Evolutionary conservation across 176 grass and related monocot species (phyloP).

Genomic region (Eragrostis nindensis): DNA sequence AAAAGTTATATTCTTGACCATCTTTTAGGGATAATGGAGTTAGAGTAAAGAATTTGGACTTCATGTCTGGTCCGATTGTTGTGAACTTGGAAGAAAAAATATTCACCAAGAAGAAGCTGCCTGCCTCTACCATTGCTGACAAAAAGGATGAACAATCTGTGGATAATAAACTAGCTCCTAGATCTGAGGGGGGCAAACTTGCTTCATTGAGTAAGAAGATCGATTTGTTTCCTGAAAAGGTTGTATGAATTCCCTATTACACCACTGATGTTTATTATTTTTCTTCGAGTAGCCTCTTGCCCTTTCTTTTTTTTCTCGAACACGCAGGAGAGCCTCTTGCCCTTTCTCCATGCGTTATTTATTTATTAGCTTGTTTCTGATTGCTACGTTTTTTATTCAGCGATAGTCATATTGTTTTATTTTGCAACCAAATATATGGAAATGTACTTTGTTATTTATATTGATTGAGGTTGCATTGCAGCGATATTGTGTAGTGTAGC

Average conservation of each 20-base stretch:
- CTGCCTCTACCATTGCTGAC: slow-evolving; percentile 52
- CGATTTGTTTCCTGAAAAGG: slow-evolving; percentile 86
- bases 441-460: slow-evolving; percentile 30
- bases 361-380: slow-evolving; percentile 30
- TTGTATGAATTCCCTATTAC: slow-evolving; percentile 53
- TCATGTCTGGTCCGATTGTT: slow-evolving; percentile 46
- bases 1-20: slow-evolving; percentile 22
- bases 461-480: slow-evolving; percentile 4
- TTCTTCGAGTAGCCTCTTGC: slow-evolving; percentile 12
- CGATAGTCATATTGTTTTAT: neutral
- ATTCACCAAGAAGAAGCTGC: slow-evolving; percentile 67
- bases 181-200: slow-evolving; percentile 63
- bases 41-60: slow-evolving; percentile 52
- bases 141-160: slow-evolving; percentile 50
- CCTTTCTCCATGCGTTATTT: slow-evolving; percentile 13
- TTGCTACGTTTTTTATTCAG: neutral
- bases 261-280: slow-evolving; percentile 36
- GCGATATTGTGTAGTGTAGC: slow-evolving; percentile 14
- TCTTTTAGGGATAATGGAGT: slow-evolving; percentile 74
- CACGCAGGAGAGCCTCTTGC: no score
- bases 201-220: slow-evolving; percentile 78
- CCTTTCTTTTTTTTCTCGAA: no score
- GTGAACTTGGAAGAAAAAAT: slow-evolving; percentile 36
- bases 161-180: slow-evolving; percentile 55
- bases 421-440: slow-evolving; percentile 16